Percentiles rank a stretch among this genome's conserved stretches.
Conservation (phyloP, 2,329 filamentous ascomycete genomes). For the Microcera coccophila region DNA sequence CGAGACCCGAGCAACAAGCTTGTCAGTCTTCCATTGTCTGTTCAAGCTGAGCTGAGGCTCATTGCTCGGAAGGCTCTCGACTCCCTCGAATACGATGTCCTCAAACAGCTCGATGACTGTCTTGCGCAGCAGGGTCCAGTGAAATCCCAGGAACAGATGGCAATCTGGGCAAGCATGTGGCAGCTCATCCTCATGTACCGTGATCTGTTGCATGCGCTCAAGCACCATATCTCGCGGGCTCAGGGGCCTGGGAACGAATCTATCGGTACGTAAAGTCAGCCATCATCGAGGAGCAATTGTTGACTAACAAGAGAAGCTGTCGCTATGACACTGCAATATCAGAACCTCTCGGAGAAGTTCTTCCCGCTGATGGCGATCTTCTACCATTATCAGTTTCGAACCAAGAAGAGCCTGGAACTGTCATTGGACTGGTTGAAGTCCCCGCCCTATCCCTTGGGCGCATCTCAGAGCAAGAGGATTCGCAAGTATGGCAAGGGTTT, state of each 20-base stretch:
- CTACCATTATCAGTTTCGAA: slow-evolving; percentile 41
- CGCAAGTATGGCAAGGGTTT: slow-evolving; percentile 29
- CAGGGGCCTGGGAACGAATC: slow-evolving; percentile 20
- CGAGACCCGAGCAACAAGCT: slow-evolving; percentile 37
- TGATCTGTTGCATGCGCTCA: slow-evolving; percentile 36
- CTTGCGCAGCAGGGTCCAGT: slow-evolving; percentile 38
- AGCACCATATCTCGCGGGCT: slow-evolving; percentile 26
- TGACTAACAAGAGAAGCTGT: slow-evolving; percentile 15
- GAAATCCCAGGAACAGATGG: slow-evolving; percentile 37
- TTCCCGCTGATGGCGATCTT: slow-evolving; percentile 38
- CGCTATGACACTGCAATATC: slow-evolving; percentile 16
- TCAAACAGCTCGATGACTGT: slow-evolving; percentile 39
- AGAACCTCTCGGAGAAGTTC: slow-evolving; percentile 31
- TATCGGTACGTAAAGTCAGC: slow-evolving; percentile 16
- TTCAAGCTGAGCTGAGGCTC: slow-evolving; percentile 38
- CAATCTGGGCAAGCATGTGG: slow-evolving; percentile 49
- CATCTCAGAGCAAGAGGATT: slow-evolving; percentile 28
- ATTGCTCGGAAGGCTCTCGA: slow-evolving; percentile 38
- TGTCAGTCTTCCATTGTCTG: slow-evolving; percentile 36
- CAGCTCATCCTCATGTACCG: slow-evolving; percentile 48
- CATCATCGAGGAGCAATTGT: not conserved
- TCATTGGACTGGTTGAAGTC: slow-evolving; percentile 37
- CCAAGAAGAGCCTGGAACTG: slow-evolving; percentile 39
- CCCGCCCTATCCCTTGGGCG: slow-evolving; percentile 23
- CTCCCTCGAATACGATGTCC: slow-evolving; percentile 37